phyloP scores from a whole-genome alignment of 2,329 filamentous ascomycete species.

The Exutisphaerella laricina region DNA sequence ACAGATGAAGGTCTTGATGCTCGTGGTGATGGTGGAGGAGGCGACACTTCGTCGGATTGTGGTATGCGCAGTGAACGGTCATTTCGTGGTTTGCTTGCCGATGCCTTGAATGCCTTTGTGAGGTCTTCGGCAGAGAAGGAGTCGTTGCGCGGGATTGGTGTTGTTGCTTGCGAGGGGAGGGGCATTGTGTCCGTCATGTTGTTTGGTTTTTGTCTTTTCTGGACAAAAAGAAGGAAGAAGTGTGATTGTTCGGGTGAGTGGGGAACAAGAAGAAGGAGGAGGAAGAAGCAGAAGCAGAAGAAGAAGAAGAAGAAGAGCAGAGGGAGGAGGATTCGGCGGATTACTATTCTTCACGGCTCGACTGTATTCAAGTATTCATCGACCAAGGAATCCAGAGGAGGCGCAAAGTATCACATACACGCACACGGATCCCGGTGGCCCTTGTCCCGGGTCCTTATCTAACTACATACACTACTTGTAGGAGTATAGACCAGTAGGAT shows the following conservation, averaged over 20 bases:
- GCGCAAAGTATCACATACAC: neutral
- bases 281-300: too few relatives aligned
- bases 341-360: constrained; percentile 4
- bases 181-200: constrained; percentile 34
- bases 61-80: constrained; percentile 28
- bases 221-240: too few relatives aligned
- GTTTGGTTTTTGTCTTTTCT: too few relatives aligned
- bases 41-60: constrained; percentile 25
- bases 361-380: constrained; percentile 9
- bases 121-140: constrained; percentile 34
- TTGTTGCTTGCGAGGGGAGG: constrained; percentile 20
- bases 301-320: neutral
- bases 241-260: too few relatives aligned
- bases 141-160: constrained; percentile 32
- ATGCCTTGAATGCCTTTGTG: constrained; percentile 31
- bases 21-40: constrained; percentile 31
- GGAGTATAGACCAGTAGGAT: constrained; percentile 6
- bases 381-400: constrained; percentile 6
- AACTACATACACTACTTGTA: too few relatives aligned
- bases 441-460: too few relatives aligned
- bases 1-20: constrained; percentile 26
- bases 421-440: too few relatives aligned
- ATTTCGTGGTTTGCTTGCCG: constrained; percentile 29
- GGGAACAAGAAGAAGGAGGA: too few relatives aligned
- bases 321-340: too few relatives aligned